Base-by-base conservation (phyloP, 2,329 filamentous ascomycete species). In the Moelleriella libera region DNA sequence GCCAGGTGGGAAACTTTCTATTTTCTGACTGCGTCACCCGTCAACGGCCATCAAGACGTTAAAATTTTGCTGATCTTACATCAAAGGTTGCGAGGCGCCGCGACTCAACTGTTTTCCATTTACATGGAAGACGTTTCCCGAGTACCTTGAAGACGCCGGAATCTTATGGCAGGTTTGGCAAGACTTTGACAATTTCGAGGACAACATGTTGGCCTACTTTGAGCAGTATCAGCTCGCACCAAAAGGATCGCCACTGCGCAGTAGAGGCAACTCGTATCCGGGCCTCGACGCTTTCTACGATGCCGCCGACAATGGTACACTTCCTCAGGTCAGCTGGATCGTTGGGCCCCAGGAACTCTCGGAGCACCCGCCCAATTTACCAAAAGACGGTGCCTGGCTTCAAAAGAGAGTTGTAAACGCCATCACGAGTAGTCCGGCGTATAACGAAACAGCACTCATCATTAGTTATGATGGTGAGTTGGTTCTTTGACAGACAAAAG, bases 381-480 rank as follows among this genome's bases (percentile, higher is more conserved):
- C 73, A 4, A 68, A 66, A 52, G 74, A 78, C 51, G 74, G 74
- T 11, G 71, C 65, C 2, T 78, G 74, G 74, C 62, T 76, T 39
- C 71, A 76, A 56, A 70, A 74, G 57, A 62, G 72, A 53, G 62
- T 78, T 6, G 68, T 75, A 14, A 63, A 74, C 48, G 67, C 71
- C 6, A 67, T 75, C 4, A 69, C 65, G 10, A 63, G 64, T 48
- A 72, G 72, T 37, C 65, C 67, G 4, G 62, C 64, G 43, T 76
- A 74, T 55, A 63, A 67, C 29, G 67, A 66, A 11, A 75, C 70
- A 2, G 64, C 68, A 3, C 55, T 77, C 42, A 68, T 75, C 48
- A 67, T 76, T 49, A 73, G 69, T 52, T 76, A 69, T 53, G 72
- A 75, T 49, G 69, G 67, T 68, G 57, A 49, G 52, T 5, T 40